phyloP scores from a whole-genome alignment of 768 basidiomycete species.

The Auriscalpium vulgare region DNA sequence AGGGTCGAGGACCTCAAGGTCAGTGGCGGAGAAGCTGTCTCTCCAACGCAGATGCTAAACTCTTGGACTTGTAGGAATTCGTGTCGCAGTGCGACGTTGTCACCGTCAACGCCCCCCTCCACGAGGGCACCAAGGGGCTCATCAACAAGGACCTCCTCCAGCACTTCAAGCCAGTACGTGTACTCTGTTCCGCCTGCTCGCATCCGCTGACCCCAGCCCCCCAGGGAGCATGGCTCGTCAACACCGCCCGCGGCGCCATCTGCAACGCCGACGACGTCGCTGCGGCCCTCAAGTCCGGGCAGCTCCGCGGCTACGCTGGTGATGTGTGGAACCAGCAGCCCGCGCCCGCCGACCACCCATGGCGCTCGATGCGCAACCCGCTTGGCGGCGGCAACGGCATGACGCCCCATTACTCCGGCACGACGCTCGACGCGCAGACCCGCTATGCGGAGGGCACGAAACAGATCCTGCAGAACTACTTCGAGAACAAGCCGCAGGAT shows the following conservation, averaged over 20 bases:
- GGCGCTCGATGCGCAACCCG: conserved; percentile 31
- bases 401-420: background rate
- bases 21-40: background rate
- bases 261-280: background rate
- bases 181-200: background rate
- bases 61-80: conserved; percentile 21
- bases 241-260: conserved; percentile 38
- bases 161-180: conserved; percentile 32
- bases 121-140: conserved; percentile 23
- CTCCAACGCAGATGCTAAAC: conserved; percentile 17
- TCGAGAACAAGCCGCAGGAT: conserved; percentile 21
- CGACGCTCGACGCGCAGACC: background rate
- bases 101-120: conserved; percentile 16
- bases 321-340: conserved; percentile 31
- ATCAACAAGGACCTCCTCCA: conserved; percentile 33
- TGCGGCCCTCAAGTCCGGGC: conserved; percentile 38
- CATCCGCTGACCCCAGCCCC: background rate
- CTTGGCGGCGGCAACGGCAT: conserved; percentile 23
- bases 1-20: background rate
- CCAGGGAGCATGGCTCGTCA: conserved; percentile 31
- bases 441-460: conserved; percentile 30
- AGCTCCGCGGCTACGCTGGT: conserved; percentile 25
- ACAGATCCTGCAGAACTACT: conserved; percentile 19
- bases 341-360: conserved; percentile 34
- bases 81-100: conserved; percentile 22